phyloP scores from a whole-genome alignment of 192 early-diverging fungal species.

The Backusella tuberculispora region DNA sequence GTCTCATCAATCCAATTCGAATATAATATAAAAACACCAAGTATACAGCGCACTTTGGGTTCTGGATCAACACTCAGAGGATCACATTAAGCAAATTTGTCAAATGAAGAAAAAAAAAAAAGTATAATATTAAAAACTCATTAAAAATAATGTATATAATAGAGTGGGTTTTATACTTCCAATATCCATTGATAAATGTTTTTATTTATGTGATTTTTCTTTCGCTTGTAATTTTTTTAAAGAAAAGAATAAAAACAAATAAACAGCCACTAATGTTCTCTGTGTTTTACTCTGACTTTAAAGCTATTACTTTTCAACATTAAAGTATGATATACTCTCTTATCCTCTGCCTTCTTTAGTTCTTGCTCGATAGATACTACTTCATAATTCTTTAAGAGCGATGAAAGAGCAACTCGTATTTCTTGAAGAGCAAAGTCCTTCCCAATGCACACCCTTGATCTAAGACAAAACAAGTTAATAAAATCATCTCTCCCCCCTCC shows the following conservation, averaged over 20 bases:
- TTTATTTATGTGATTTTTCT: no score
- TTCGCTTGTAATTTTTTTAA: neutral
- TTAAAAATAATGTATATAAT: no score
- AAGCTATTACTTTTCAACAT: slow-evolving; percentile 20
- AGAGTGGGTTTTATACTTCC: no score
- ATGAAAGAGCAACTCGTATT: slow-evolving; percentile 49
- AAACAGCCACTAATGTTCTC: neutral
- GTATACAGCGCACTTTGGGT: neutral
- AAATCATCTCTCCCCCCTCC: no score
- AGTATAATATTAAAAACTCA: neutral
- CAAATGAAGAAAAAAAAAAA: no score
- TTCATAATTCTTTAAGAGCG: slow-evolving; percentile 49
- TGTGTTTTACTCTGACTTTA: slow-evolving; percentile 16
- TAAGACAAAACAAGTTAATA: neutral
- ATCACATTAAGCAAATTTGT: neutral
- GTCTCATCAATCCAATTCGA: neutral
- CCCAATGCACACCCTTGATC: slow-evolving; percentile 54
- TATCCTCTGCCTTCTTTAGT: slow-evolving; percentile 63
- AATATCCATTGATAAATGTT: no score
- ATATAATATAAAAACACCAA: neutral
- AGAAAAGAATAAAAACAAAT: neutral
- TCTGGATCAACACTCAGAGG: neutral
- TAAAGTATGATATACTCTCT: slow-evolving; percentile 27
- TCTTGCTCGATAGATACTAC: slow-evolving; percentile 54
- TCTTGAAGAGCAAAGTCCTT: slow-evolving; percentile 54